A percentile compares a stretch with the other conserved stretches of the same genome.
Conservation (phyloP, 1,284 basidiomycete species). For the Agroathelia rolfsii region DNA sequence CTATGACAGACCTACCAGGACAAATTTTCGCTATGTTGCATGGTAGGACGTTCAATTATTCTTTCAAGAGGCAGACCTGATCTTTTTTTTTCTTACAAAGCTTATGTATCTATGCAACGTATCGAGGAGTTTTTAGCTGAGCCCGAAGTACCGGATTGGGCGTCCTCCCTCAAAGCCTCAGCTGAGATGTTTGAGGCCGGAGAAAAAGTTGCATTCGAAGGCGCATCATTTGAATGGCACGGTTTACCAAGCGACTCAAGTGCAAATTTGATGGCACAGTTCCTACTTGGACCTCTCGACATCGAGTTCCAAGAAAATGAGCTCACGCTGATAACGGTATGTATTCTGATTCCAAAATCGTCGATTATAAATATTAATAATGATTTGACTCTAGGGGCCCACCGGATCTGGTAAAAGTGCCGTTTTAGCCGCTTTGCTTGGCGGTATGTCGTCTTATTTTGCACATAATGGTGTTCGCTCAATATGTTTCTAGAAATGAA, state of each 20-base stretch:
- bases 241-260: conserved; percentile 20
- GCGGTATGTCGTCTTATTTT: conserved; percentile 34
- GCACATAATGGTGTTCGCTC: conserved; percentile 9
- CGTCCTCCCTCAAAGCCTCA: conserved; percentile 37
- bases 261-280: conserved; percentile 27
- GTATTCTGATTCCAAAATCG: no score
- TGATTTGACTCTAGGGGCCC: no score
- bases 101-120: conserved; percentile 63
- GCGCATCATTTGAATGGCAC: conserved; percentile 52
- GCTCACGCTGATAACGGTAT: conserved; percentile 58
- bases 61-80: not conserved
- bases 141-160: conserved; percentile 59
- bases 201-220: conserved; percentile 38
- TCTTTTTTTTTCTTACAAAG: conserved; percentile 21
- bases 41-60: conserved; percentile 27
- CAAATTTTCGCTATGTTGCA: conserved; percentile 56
- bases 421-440: conserved; percentile 52
- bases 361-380: no score
- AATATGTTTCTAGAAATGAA: conserved; percentile 52
- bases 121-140: conserved; percentile 55
- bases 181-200: conserved; percentile 10
- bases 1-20: conserved; percentile 52
- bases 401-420: conserved; percentile 79
- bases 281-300: conserved; percentile 49
- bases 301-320: conserved; percentile 48